These are phyloP conservation scores for Xylariaceae sp. DNA, from an alignment of 2,329 filamentous ascomycete species.

Conservation along the genomic window DNA sequence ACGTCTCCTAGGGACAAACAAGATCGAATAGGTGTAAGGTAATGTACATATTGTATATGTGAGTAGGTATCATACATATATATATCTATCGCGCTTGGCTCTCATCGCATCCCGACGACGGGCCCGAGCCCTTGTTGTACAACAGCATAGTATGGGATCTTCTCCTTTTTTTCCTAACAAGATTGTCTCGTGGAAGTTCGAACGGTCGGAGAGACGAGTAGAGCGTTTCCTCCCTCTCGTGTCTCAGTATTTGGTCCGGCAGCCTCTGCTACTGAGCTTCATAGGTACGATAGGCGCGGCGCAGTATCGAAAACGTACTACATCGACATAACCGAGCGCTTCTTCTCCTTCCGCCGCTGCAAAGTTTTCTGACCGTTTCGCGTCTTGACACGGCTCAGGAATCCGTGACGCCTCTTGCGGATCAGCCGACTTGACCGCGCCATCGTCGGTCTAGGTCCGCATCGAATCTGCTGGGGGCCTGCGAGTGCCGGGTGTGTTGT, in stretches of 20 bases:
- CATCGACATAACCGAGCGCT: conserved; percentile 51
- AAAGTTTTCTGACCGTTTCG: conserved; percentile 60
- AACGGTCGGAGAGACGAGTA: no score
- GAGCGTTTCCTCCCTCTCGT: background rate
- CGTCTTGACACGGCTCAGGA: conserved; percentile 56
- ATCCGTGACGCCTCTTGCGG: conserved; percentile 65
- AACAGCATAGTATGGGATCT: background rate
- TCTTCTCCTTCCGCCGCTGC: conserved; percentile 58
- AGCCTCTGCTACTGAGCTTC: background rate
- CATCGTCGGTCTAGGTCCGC: conserved; percentile 65
- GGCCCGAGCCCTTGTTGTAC: conserved; percentile 42
- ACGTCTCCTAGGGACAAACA: background rate
- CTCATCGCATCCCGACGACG: conserved; percentile 29
- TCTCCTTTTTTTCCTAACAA: background rate
- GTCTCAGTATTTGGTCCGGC: background rate
- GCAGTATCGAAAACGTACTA: conserved; percentile 24
- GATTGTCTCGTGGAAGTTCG: background rate
- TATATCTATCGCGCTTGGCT: conserved; percentile 10
- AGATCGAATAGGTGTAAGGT: background rate
- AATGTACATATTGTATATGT: conserved; percentile 14
- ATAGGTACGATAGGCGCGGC: background rate
- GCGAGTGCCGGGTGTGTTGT: conserved; percentile 59
- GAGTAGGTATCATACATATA: conserved; percentile 14
- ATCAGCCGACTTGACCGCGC: conserved; percentile 59
- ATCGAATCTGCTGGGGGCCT: conserved; percentile 57